Percentiles rank a stretch among this genome's conserved stretches.
These are phyloP conservation scores for Bipolaris oryzae DNA, from an alignment of 2,329 filamentous ascomycete species.

Conservation along the genomic window DNA sequence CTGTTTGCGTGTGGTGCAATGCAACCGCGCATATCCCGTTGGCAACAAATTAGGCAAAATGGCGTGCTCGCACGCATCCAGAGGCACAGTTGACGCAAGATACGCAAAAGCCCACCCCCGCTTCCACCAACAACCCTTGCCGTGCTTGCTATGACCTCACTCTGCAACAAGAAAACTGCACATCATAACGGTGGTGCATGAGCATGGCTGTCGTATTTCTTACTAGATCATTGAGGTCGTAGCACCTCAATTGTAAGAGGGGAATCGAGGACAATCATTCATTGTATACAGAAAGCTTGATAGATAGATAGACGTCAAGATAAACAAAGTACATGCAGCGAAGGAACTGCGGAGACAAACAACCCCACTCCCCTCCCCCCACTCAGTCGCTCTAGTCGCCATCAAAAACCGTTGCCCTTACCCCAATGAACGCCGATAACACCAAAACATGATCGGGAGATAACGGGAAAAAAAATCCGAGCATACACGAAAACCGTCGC, in stretches of 20 bases:
- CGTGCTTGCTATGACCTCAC: neutral
- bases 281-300: neutral
- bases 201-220: no score
- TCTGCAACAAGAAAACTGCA: neutral
- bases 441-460: neutral
- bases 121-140: neutral
- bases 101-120: neutral
- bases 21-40: conserved; percentile 14
- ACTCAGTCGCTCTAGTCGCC: conserved; percentile 13
- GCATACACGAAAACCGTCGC: neutral
- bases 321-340: conserved; percentile 12
- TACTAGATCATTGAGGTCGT: neutral
- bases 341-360: neutral
- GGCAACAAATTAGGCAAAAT: conserved; percentile 36
- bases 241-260: neutral
- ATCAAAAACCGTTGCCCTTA: neutral
- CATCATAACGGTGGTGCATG: no score
- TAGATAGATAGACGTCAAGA: conserved; percentile 6
- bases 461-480: neutral
- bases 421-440: neutral
- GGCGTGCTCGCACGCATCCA: conserved; percentile 34
- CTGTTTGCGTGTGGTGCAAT: neutral
- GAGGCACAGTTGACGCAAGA: conserved; percentile 11
- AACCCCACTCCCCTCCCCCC: conserved; percentile 4
- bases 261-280: no score